Evolutionary conservation across 495 filamentous ascomycete genomes (phyloP).

Genomic region (Aspergillus funiculosus): DNA sequence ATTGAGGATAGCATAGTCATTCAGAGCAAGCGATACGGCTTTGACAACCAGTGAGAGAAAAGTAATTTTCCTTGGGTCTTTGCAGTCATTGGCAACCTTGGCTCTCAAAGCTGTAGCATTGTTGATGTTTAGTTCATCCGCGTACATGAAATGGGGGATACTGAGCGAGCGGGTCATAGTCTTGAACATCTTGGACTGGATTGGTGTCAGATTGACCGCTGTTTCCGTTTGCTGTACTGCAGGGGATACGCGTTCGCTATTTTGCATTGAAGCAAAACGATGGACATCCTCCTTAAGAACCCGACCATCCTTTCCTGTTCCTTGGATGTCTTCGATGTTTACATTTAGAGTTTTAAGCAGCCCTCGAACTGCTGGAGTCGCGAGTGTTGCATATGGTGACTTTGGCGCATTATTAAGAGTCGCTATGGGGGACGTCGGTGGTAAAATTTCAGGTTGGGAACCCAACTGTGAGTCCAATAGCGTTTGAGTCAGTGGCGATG

Average conservation of each 20-base stretch:
- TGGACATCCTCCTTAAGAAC: conserved; percentile 94
- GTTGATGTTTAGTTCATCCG: conserved; percentile 77
- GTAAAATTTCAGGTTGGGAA: conserved; percentile 18
- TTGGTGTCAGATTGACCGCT: conserved; percentile 59
- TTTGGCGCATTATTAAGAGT: conserved; percentile 11
- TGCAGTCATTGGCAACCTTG: conserved; percentile 46
- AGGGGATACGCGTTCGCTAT: conserved; percentile 16
- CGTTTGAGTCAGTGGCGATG: conserved; percentile 19
- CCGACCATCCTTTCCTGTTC: conserved; percentile 87
- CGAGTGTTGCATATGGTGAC: conserved; percentile 61
- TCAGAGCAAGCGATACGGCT: conserved; percentile 78
- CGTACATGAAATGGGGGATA: conserved; percentile 92
- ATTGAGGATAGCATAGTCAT: conserved; percentile 81
- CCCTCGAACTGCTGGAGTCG: conserved; percentile 90
- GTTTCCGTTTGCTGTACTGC: conserved; percentile 57
- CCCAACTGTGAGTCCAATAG: conserved; percentile 12
- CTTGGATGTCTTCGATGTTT: conserved; percentile 67
- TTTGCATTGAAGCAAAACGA: conserved; percentile 48
- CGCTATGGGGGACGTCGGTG: conserved; percentile 6
- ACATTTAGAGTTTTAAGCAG: conserved; percentile 71
- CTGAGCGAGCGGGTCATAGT: conserved; percentile 88
- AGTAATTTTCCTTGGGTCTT: conserved; percentile 60
- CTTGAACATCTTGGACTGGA: conserved; percentile 94
- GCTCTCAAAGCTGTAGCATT: conserved; percentile 61
- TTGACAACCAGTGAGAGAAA: conserved; percentile 95